Conservation (phyloP, 805 yeast species). For the Schizosaccharomyces pombe region DNA sequence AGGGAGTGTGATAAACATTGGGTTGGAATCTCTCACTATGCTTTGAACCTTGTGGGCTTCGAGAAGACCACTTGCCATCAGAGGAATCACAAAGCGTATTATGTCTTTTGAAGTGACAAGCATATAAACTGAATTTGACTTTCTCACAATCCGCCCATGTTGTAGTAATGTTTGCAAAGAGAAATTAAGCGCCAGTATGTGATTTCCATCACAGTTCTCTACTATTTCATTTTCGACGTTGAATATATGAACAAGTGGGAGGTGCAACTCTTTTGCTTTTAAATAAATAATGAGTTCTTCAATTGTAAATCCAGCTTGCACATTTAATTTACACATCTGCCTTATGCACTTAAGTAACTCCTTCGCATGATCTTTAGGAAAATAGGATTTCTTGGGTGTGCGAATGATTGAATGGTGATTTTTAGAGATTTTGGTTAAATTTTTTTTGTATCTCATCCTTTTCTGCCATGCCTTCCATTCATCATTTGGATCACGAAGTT, state of each 20-base stretch:
- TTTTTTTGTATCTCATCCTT: neutral
- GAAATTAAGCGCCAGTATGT: neutral
- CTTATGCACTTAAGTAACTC: neutral
- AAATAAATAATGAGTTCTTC: neutral
- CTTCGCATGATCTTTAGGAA: neutral
- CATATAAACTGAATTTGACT: neutral
- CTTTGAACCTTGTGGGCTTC: neutral
- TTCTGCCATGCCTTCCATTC: slow-evolving; percentile 1
- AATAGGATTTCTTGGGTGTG: neutral
- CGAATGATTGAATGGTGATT: neutral
- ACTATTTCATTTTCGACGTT: neutral
- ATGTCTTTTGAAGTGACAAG: neutral
- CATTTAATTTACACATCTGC: neutral
- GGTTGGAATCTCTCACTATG: neutral
- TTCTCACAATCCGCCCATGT: neutral
- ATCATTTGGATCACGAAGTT: neutral
- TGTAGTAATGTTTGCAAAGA: neutral
- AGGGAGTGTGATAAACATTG: neutral
- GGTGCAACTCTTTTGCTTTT: neutral
- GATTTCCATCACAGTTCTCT: neutral
- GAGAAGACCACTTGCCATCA: neutral
- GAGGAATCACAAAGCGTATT: neutral
- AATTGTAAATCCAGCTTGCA: neutral
- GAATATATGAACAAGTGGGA: neutral
- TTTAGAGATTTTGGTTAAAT: neutral